Evolutionary conservation across 2,329 filamentous ascomycete species (phyloP), one percentile per base, ranked within the genome.

Genomic region (Aureobasidium subglaciale): DNA sequence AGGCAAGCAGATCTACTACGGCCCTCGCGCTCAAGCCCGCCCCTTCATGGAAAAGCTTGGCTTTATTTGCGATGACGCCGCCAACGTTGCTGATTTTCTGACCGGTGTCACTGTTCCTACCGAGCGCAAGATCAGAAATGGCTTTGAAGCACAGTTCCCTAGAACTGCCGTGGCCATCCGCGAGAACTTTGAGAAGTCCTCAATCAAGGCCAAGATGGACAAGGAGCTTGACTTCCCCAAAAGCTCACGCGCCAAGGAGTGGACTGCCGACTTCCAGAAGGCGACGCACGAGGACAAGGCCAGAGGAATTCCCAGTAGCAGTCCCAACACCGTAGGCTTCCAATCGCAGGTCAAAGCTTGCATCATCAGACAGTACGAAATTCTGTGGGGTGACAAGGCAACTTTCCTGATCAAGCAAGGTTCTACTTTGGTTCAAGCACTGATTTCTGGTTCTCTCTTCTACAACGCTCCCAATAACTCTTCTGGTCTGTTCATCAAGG

Each of bases 401-500:
- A 83, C 81, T 0, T 81, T 86, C 35, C 61, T 83, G 59, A 82
- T 85, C 68, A 85, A 84, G 64, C 82, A 86, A 61, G 67, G 74
- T 5, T 76, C 78, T 0, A 83, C 79, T 1, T 63, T 86, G 7
- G 62, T 75, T 0, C 81, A 85, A 62, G 82, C 84, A 0, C 67
- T 88, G 5, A 79, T 87, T 56, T 74, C 78, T 1, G 84, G 84
- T 6, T 86, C 83, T 0, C 73, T 87, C 3, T 88, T 88, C 68
- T 88, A 87, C 68, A 76, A 83, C 55, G 79, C 83, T 0, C 77
- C 83, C 0, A 58, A 70, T 22, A 81, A 78, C 48, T 80, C 82
- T 0, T 73, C 69, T 1, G 85, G 84, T 8, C 68, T 88, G 0
- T 87, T 87, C 65, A 64, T 80, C 61, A 86, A 86, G 62, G 76